Base-by-base conservation (phyloP, 495 filamentous ascomycete genomes). In the Penicillium arizonense region DNA sequence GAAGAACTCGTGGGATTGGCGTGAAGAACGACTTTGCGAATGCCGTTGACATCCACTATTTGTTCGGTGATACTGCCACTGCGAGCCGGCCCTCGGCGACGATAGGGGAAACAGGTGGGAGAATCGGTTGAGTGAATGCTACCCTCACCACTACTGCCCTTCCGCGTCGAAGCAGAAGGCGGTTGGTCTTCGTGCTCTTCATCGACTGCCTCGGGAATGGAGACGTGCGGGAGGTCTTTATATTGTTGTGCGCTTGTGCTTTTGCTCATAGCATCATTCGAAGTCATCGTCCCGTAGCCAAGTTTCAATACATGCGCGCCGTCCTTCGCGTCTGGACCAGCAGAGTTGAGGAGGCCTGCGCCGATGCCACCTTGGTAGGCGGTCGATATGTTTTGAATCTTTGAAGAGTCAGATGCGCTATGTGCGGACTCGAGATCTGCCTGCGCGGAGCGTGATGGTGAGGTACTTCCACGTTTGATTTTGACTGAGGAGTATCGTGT, bases 31-130 rank as follows among this genome's bases (percentile, higher is more conserved):
- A 94, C 83, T 72, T 96, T 96, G 37, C 87, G 85, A 30, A 95
- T 79, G 2, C 91, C 91, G 39, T 87, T 87, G 10, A 87, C 76
- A 64, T 96, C 89, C 34, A 95, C 73, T 16, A 91, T 79, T 60
- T 91, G 91, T 69, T 96, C 90, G 0, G 90, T 93, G 60, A 96
- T 96, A 67, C 87, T 91, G 10, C 91, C 91, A 58, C 87, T 91
- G 33, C 90, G 82, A 1, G 88, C 87, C 33, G 79, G 75, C 10
- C 78, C 77, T 40, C 76, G 75, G 39, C 68, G 65, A 10, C 56
- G 49, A 45, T 81, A 83, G 23, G 50, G 43, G 7, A 56, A 55
- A 44, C 64, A 67, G 28, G 58, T 52, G 6, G 57, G 59, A 18
- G 69, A 71, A 30, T 69, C 65, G n/a, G 69, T 59, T 10, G 77